phyloP scores from a whole-genome alignment of 306 rosid genomes.

The Clitoria ternatea region DNA sequence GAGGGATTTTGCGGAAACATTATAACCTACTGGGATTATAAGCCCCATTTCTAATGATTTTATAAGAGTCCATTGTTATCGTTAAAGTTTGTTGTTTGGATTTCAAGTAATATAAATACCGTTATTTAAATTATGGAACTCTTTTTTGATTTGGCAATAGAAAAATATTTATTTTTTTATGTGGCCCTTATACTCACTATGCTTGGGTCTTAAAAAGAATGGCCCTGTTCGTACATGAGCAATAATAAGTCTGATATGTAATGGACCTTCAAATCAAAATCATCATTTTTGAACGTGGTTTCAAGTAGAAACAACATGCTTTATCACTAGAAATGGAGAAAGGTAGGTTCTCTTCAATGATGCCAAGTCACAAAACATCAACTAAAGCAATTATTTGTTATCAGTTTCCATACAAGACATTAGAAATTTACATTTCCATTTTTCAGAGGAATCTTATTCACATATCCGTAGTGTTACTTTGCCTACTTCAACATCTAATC shows the following conservation, averaged over 20 bases:
- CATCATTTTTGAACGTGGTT: not conserved
- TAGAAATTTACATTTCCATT: not conserved
- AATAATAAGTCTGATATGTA: not conserved
- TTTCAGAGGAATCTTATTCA: slow-evolving; percentile 12
- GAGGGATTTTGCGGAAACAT: too few relatives aligned
- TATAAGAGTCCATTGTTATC: too few relatives aligned
- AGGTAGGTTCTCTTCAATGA: not conserved
- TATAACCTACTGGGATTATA: too few relatives aligned
- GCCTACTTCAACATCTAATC: slow-evolving; percentile 9
- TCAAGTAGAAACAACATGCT: not conserved
- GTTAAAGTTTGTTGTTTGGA: too few relatives aligned
- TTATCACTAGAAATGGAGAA: not conserved
- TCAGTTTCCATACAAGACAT: not conserved
- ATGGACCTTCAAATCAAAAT: not conserved
- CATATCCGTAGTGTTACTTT: not conserved
- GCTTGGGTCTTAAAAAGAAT: too few relatives aligned
- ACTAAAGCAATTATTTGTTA: not conserved
- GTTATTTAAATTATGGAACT: too few relatives aligned
- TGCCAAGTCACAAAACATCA: not conserved
- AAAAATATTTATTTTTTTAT: too few relatives aligned
- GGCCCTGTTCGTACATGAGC: too few relatives aligned
- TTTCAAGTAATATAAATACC: too few relatives aligned
- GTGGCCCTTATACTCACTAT: too few relatives aligned
- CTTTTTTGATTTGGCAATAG: too few relatives aligned
- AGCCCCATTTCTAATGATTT: too few relatives aligned